Evolutionary conservation across 140 eudicot species (phyloP).

Genomic region (Erigeron philadelphicus): DNA sequence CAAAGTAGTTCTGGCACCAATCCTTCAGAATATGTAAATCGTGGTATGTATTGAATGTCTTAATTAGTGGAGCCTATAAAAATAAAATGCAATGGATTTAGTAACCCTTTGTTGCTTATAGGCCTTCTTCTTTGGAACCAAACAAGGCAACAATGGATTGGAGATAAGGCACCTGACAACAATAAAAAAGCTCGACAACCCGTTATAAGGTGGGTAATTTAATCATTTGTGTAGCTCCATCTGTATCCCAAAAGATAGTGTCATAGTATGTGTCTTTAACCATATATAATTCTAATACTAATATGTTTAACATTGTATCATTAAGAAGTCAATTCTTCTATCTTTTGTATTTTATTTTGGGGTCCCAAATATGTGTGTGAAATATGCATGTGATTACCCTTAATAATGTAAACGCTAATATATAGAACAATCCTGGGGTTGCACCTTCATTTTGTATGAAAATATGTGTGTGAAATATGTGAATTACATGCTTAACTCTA

Average conservation of each 20-base stretch:
- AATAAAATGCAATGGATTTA: not conserved
- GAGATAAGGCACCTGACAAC: slow-evolving; percentile 41
- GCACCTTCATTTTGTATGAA: not conserved
- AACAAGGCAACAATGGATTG: slow-evolving; percentile 84
- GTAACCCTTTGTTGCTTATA: slow-evolving; percentile 22
- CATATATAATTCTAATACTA: not conserved
- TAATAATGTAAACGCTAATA: not conserved
- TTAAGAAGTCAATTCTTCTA: not conserved
- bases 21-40: slow-evolving; percentile 70
- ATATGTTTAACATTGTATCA: not conserved
- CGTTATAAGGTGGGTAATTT: slow-evolving; percentile 41
- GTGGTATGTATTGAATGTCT: slow-evolving; percentile 40
- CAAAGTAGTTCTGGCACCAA: slow-evolving; percentile 42
- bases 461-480: not conserved
- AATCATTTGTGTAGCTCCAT: not conserved
- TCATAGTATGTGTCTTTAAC: not conserved
- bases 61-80: not conserved
- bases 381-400: not conserved
- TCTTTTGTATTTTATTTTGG: no score
- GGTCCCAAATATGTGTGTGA: no score
- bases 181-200: slow-evolving; percentile 46
- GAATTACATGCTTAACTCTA: not conserved
- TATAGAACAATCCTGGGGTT: not conserved
- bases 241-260: not conserved
- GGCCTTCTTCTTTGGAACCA: slow-evolving; percentile 90